Evolutionary conservation across 2,329 filamentous ascomycete genomes (phyloP).

Genomic region (Lasiodiplodia sp.): DNA sequence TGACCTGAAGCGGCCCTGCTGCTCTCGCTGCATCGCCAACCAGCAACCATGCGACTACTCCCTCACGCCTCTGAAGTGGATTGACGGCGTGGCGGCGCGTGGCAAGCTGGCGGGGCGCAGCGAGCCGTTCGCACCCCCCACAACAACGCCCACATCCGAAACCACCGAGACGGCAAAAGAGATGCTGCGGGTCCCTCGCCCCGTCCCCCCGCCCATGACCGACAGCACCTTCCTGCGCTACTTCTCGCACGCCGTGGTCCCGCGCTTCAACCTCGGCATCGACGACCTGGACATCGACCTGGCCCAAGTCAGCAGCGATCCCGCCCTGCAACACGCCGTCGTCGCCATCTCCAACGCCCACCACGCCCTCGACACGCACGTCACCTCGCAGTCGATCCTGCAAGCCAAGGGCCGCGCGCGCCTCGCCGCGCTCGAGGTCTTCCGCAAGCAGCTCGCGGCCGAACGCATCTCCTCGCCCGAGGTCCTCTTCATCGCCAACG

Average conservation of each 20-base stretch:
- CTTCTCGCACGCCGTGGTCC: not conserved
- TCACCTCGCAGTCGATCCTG: not conserved
- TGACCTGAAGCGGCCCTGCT: not conserved
- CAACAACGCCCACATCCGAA: not conserved
- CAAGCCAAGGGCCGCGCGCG: not conserved
- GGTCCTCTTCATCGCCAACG: conserved; percentile 3
- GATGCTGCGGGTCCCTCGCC: not conserved
- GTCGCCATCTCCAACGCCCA: conserved; percentile 4
- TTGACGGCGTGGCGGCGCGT: conserved; percentile 6
- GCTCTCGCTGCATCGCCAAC: not conserved
- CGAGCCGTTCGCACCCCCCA: not conserved
- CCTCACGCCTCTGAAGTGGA: conserved; percentile 3
- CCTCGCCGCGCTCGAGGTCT: not conserved
- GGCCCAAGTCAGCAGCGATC: not conserved
- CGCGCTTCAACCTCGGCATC: not conserved
- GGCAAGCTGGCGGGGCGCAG: conserved; percentile 5
- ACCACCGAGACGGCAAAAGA: too few species aligned
- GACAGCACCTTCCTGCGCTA: not conserved
- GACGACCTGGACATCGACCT: not conserved
- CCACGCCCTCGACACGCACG: not conserved
- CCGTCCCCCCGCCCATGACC: not conserved
- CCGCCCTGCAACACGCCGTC: not conserved
- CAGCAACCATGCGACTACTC: conserved; percentile 6
- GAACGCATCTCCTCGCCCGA: not conserved
- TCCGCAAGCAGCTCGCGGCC: not conserved